Conservation (phyloP, 164 flowering plant species). For the Macadamia integrifolia region DNA sequence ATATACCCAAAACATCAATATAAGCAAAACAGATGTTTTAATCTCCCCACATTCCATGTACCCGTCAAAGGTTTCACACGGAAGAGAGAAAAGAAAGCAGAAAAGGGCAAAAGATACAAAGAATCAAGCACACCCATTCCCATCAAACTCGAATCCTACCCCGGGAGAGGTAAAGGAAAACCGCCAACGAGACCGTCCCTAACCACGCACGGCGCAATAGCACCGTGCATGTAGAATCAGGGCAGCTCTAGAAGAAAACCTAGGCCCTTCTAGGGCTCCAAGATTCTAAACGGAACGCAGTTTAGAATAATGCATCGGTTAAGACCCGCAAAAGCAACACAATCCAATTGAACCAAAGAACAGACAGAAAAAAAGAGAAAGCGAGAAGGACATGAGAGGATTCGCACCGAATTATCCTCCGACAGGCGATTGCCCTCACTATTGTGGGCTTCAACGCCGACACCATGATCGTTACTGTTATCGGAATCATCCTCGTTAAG, state of each 20-base stretch:
- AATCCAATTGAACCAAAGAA: too few relatives aligned
- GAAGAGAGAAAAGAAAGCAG: background rate
- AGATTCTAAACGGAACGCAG: too few relatives aligned
- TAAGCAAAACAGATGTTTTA: background rate
- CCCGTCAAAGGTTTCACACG: background rate
- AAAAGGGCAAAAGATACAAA: background rate
- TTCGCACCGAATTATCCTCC: conserved; percentile 4
- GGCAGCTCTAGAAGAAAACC: too few relatives aligned
- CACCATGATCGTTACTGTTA: conserved; percentile 1
- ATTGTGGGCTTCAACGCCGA: conserved; percentile 5
- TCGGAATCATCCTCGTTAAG: conserved; percentile 10
- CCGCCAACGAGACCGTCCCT: background rate
- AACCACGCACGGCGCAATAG: too few relatives aligned
- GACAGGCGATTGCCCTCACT: background rate
- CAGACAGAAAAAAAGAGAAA: background rate
- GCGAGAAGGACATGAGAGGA: background rate
- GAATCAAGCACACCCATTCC: too few relatives aligned
- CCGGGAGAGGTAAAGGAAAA: background rate
- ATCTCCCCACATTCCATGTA: background rate
- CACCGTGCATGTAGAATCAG: too few relatives aligned
- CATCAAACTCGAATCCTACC: background rate
- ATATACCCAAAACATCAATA: too few relatives aligned
- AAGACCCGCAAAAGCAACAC: background rate
- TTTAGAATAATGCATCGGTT: too few relatives aligned
- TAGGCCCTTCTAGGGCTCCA: too few relatives aligned